Percentiles rank a stretch among this genome's conserved stretches.
phyloP scores from a whole-genome alignment of 2,329 filamentous ascomycete species.

The Pezicula carpinea region DNA sequence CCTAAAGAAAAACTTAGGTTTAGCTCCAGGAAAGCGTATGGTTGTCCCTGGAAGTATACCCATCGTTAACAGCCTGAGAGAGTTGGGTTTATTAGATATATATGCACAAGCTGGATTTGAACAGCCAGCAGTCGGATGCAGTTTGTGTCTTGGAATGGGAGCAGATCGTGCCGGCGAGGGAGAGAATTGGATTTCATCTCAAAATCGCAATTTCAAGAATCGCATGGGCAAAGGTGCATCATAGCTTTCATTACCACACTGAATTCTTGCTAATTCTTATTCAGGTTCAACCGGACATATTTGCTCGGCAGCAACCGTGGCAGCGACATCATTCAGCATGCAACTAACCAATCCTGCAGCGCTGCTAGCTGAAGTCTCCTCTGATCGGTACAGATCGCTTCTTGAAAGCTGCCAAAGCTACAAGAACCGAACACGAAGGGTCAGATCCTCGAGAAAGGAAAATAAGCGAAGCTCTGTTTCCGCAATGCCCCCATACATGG shows the following conservation, averaged over 20 bases:
- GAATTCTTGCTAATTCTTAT: conserved; percentile 1
- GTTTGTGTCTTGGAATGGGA: conserved; percentile 39
- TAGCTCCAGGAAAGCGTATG: conserved; percentile 32
- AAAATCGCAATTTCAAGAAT: conserved; percentile 43
- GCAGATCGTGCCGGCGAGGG: conserved; percentile 36
- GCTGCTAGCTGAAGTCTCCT: conserved; percentile 23
- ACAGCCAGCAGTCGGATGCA: conserved; percentile 31
- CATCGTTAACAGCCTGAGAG: conserved; percentile 32
- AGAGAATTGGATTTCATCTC: conserved; percentile 39
- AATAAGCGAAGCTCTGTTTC: neutral
- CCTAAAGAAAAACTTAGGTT: conserved; percentile 27
- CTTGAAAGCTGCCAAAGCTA: conserved; percentile 1
- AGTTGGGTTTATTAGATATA: conserved; percentile 30
- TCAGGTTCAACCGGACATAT: conserved; percentile 39
- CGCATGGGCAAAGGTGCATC: conserved; percentile 36
- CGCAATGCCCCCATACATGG: neutral
- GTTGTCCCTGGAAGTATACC: conserved; percentile 37
- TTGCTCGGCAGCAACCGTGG: conserved; percentile 40
- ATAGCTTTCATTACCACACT: neutral
- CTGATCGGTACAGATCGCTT: conserved; percentile 1
- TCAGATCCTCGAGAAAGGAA: neutral
- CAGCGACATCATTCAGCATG: conserved; percentile 42
- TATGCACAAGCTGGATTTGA: conserved; percentile 38
- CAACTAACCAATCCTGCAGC: conserved; percentile 33
- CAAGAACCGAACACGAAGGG: neutral